A percentile compares a stretch with the other conserved stretches of the same genome.
These are phyloP conservation scores for Skeletonema costatum DNA, from an alignment of 108 stramenopile genomes.

Conservation along the genomic window DNA sequence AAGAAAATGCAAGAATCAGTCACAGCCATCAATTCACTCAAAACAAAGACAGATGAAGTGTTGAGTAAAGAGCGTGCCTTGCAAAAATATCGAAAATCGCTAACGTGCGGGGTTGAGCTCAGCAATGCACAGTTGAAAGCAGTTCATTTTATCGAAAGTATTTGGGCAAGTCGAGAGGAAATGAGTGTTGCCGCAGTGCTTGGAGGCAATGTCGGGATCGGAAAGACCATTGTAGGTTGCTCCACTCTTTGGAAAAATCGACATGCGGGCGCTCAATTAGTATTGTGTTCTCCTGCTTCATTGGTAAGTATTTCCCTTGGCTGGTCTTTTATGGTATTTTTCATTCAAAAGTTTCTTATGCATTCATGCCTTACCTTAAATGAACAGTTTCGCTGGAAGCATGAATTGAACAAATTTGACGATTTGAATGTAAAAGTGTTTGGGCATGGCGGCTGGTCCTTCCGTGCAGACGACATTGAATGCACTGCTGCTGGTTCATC, in stretches of 20 bases:
- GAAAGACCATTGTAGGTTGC: constrained; percentile 68
- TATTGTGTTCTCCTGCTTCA: constrained; percentile 58
- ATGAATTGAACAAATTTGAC: constrained; percentile 59
- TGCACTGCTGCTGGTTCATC: background rate
- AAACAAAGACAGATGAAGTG: background rate
- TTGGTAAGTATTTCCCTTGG: constrained; percentile 52
- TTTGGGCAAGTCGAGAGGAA: constrained; percentile 15
- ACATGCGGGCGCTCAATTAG: constrained; percentile 56
- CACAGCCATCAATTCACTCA: background rate
- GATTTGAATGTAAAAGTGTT: constrained; percentile 26
- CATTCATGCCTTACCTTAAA: background rate
- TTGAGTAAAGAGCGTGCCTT: constrained; percentile 6
- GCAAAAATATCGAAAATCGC: constrained; percentile 10
- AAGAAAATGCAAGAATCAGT: constrained; percentile 9
- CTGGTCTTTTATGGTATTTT: background rate
- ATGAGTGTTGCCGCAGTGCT: constrained; percentile 43
- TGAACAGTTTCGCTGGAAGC: constrained; percentile 67
- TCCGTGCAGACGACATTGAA: background rate
- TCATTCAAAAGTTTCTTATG: constrained; percentile 1
- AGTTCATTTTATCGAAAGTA: constrained; percentile 32
- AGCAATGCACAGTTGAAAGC: constrained; percentile 14
- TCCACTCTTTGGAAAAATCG: constrained; percentile 58
- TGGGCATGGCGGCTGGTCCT: constrained; percentile 3
- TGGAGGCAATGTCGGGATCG: constrained; percentile 48
- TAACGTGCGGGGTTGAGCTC: constrained; percentile 24